Evolutionary conservation across 768 basidiomycete genomes (phyloP).

Genomic region (Chlorophyllum brunneum): DNA sequence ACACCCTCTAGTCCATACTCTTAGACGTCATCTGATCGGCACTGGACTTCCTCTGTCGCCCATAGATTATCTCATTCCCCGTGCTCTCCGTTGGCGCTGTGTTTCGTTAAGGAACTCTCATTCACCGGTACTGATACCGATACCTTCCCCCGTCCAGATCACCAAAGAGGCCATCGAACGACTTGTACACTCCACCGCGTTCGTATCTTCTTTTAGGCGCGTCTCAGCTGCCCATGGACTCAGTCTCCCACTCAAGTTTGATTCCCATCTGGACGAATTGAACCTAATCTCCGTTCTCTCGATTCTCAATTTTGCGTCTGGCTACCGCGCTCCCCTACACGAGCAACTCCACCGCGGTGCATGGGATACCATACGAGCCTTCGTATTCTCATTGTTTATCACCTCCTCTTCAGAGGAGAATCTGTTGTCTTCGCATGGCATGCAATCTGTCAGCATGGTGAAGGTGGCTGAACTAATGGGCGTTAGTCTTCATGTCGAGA

Average conservation of each 20-base stretch:
- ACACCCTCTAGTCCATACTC: neutral
- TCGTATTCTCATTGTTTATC: slow-evolving; percentile 71
- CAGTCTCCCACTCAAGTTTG: slow-evolving; percentile 74
- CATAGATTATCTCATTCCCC: neutral
- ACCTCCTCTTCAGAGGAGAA: slow-evolving; percentile 56
- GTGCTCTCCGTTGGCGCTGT: neutral
- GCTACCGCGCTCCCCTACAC: slow-evolving; percentile 74
- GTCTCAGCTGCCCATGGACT: slow-evolving; percentile 67
- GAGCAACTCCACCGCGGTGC: slow-evolving; percentile 72
- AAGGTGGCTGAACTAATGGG: slow-evolving; percentile 74
- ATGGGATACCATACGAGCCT: slow-evolving; percentile 77
- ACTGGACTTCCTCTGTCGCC: neutral
- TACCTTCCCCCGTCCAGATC: slow-evolving; percentile 40
- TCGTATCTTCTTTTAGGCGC: slow-evolving; percentile 56
- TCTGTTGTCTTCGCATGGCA: slow-evolving; percentile 63
- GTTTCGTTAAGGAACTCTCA: too few relatives aligned
- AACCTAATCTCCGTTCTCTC: slow-evolving; percentile 78
- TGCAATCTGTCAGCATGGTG: slow-evolving; percentile 46
- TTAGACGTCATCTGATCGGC: neutral
- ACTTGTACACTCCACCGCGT: slow-evolving; percentile 61
- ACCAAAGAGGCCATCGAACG: slow-evolving; percentile 50
- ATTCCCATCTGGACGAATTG: slow-evolving; percentile 68
- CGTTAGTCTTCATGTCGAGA: slow-evolving; percentile 66
- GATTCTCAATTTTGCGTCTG: slow-evolving; percentile 80
- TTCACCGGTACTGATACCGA: too few relatives aligned